These are phyloP conservation scores for Diaporthe velutina DNA, from an alignment of 2,329 filamentous ascomycete genomes.

Conservation along the genomic window DNA sequence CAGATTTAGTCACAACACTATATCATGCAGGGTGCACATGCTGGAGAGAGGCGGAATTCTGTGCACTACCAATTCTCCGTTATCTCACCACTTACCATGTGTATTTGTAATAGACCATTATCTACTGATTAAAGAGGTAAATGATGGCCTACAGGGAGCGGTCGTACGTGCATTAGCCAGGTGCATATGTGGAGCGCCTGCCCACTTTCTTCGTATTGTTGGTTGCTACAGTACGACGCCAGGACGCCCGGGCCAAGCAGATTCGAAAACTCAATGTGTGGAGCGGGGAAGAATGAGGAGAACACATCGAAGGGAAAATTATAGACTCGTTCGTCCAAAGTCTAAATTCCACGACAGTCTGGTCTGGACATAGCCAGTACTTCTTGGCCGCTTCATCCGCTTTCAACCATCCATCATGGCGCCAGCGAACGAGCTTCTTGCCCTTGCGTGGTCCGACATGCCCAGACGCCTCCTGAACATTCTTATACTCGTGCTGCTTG, in stretches of 20 bases:
- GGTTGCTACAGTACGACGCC: neutral
- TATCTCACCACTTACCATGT: neutral
- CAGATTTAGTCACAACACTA: neutral
- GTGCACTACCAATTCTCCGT: neutral
- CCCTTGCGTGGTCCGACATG: neutral
- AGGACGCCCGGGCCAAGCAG: neutral
- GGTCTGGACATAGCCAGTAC: neutral
- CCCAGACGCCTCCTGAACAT: constrained; percentile 16
- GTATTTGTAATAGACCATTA: neutral
- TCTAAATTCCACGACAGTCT: neutral
- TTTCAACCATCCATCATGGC: neutral
- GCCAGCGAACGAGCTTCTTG: neutral
- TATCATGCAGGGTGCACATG: neutral
- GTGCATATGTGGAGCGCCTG: neutral
- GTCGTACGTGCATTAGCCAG: neutral
- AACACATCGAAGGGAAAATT: neutral
- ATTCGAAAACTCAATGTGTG: neutral
- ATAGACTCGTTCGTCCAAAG: neutral
- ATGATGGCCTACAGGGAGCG: neutral
- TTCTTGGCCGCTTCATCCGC: neutral
- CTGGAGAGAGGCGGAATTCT: neutral
- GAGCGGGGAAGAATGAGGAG: constrained; percentile 4
- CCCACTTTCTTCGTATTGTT: neutral
- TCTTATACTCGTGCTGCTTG: neutral
- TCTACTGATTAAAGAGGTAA: neutral